These are phyloP conservation scores for Beauveria rudraprayagi DNA, from an alignment of 2,329 filamentous ascomycete genomes.

Conservation along the genomic window DNA sequence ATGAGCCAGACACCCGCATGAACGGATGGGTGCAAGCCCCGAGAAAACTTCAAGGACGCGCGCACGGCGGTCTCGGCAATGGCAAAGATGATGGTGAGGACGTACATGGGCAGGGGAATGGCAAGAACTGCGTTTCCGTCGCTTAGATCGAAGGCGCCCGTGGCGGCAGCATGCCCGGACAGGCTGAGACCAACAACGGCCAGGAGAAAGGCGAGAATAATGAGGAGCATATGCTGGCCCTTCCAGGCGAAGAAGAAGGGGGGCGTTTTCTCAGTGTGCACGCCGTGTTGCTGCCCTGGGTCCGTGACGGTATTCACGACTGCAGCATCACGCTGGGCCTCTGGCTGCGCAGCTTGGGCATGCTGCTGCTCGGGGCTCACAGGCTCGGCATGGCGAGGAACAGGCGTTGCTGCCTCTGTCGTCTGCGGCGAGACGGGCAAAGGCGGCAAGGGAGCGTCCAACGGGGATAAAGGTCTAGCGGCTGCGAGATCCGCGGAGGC, in stretches of 20 bases:
- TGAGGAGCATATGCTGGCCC: background rate
- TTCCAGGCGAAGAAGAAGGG: background rate
- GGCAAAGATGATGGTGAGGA: background rate
- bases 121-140: background rate
- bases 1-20: conserved; percentile 3
- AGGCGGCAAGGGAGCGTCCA: background rate
- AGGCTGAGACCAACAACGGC: background rate
- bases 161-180: background rate
- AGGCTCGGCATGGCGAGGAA: background rate
- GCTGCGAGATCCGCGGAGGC: background rate
- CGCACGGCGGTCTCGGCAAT: background rate
- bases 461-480: background rate
- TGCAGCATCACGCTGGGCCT: background rate
- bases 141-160: background rate
- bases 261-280: background rate
- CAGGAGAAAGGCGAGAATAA: background rate
- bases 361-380: background rate
- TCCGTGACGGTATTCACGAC: background rate
- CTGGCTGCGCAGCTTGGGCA: background rate
- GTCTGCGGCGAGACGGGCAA: background rate
- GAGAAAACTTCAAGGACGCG: background rate
- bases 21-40: background rate
- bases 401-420: background rate
- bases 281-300: background rate
- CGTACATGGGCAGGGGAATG: background rate